Base-by-base conservation (phyloP, 2,329 filamentous ascomycete genomes). In the Pseudogymnoascus sp. region DNA sequence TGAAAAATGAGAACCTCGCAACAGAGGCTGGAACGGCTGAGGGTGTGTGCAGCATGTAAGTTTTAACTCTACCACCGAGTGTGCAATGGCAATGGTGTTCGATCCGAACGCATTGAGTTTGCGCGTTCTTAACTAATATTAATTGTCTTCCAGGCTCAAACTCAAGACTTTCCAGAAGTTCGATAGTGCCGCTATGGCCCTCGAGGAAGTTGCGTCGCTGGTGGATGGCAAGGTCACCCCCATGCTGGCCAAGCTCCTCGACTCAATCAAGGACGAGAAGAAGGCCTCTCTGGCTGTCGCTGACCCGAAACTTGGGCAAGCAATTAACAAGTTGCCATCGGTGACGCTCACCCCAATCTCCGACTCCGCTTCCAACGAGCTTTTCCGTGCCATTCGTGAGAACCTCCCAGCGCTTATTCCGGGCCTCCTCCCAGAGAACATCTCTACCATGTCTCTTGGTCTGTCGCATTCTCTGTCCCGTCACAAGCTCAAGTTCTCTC, bases 121-220 rank as follows among this genome's bases (percentile, higher is more conserved):
- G 49, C 49, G 49, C 49, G 49, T 33, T 33, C n/a, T 55, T 12
- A 19, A 14, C 49, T 55, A 55, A 55, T 33, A 12, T 25, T 33
- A 3, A 4, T 33, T 67, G 42, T 30, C 49, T 58, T 66, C 30
- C 68, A 93, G 89, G 77, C 80, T 99, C 71, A 97, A 96, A 80
- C 83, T 97, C 75, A 97, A 97, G 84, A 88, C 93, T 76, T 97
- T 99, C 78, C 82, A 90, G 77, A 97, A 97, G 81, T 99, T 97
- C 78, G 91, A 96, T 75, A 96, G 91, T 77, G 92, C 94, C 66
- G 87, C 90, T 67, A 87, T 87, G 67, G 94, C 94, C 67, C 82
- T 99, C 64, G 90, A 96, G 75, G 93, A 99, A 80, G 91, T 92
- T 70, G 87, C 91, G 62, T 85, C 91, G 41, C 79, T 99, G 66